Base-by-base conservation (phyloP, 768 basidiomycete genomes). In the Podaxis sp. region DNA sequence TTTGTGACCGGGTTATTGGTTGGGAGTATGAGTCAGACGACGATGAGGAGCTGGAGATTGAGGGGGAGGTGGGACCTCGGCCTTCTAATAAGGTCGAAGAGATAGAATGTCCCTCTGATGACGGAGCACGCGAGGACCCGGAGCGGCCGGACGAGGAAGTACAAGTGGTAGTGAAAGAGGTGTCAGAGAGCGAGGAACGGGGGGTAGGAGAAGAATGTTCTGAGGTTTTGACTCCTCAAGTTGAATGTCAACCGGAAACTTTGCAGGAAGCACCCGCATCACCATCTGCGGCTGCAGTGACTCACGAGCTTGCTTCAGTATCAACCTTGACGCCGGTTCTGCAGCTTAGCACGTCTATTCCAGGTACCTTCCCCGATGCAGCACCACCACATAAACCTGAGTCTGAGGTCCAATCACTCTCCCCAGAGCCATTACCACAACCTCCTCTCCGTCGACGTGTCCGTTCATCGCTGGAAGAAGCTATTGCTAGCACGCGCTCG, bases 331-430 rank as follows among this genome's bases (percentile, higher is more conserved):
- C 13, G n/a, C 32, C 51, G 13, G 40, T 42, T 35, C 48, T 56
- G 53, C 60, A 64, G 52, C 62, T 62, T 3, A 64, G 67, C 32
- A 64, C 66, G 7, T 65, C 71, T 6, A 62, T 74, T 4, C 71
- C 73, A 11, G 73, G 70, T 5, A 61, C 71, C 4, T 73, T 73
- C 68, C 70, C 68, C 23, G 69, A 67, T 36, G 21, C 55, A 47
- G 38, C 61, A 35, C 59, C 18, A 40, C 32, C 59, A 6, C 23
- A 59, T 1, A 55, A 28, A 37, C 16, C 44, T 11, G 47, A 48
- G 32, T 28, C 47, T 38, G 27, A 50, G 42, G 9, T 25, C 7
- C 47, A 11, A 27, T 48, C 47, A 23, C 46, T 25, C 21, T 23
- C 46, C n/a, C 63, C 14, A 38, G 64, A 40, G 38, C 66, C 55